A percentile compares a stretch with the other conserved stretches of the same genome.
phyloP scores from a whole-genome alignment of 805 yeast species.

The Metahyphopichia silvanorum region DNA sequence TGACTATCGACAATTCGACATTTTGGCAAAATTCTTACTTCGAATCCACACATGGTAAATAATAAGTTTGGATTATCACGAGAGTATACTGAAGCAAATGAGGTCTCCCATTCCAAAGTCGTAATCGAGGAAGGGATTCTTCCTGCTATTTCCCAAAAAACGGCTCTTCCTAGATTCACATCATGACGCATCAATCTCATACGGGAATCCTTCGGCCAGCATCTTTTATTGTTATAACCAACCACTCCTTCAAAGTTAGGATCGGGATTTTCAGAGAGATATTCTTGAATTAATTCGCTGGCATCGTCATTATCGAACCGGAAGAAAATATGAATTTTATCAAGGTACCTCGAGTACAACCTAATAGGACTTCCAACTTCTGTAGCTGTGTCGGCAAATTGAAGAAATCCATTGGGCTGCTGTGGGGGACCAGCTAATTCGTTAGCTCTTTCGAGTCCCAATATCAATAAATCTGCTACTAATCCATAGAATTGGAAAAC shows the following conservation, averaged over 20 bases:
- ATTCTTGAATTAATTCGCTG: conserved; percentile 71
- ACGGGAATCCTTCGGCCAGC: conserved; percentile 93
- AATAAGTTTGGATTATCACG: conserved; percentile 84
- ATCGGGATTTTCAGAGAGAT: conserved; percentile 81
- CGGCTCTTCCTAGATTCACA: conserved; percentile 89
- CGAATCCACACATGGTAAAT: conserved; percentile 94
- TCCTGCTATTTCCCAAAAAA: conserved; percentile 82
- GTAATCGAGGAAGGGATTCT: conserved; percentile 78
- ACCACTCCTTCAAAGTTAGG: conserved; percentile 85
- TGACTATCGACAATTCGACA: conserved; percentile 50
- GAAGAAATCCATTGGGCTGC: conserved; percentile 74
- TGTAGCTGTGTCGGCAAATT: conserved; percentile 54
- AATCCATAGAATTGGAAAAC: conserved; percentile 88
- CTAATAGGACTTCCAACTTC: conserved; percentile 76
- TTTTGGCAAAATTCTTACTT: conserved; percentile 82
- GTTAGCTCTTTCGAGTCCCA: conserved; percentile 83
- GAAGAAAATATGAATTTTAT: conserved; percentile 76
- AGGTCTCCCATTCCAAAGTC: conserved; percentile 70
- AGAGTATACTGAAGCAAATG: conserved; percentile 86
- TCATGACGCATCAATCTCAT: conserved; percentile 91
- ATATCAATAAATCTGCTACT: conserved; percentile 71
- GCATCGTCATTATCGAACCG: conserved; percentile 73
- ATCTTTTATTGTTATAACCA: conserved; percentile 82
- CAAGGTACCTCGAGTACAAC: conserved; percentile 78
- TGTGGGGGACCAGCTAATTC: conserved; percentile 80